Percentiles rank a stretch among this genome's conserved stretches.
Conservation (phyloP, 768 basidiomycete species). For the Lactarius evosmus region DNA sequence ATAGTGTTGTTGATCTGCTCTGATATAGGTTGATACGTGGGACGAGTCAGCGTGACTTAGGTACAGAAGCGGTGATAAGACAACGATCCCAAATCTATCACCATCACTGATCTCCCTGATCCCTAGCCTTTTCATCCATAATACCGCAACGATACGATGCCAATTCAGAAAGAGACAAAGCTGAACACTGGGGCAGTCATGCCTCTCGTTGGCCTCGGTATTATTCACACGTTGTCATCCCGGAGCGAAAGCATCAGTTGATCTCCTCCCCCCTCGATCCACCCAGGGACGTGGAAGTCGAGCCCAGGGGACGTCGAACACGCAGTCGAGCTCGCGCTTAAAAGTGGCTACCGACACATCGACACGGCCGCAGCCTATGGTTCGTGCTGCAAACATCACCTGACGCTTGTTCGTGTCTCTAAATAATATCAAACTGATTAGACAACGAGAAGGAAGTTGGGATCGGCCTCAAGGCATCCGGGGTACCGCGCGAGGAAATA, state of each 20-base stretch:
- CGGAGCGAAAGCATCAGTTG: background rate
- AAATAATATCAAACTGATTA: conserved; percentile 12
- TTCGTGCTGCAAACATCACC: conserved; percentile 20
- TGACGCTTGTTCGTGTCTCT: background rate
- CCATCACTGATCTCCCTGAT: background rate
- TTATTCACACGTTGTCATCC: conserved; percentile 61
- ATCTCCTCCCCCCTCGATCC: background rate
- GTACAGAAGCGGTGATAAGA: too few species aligned
- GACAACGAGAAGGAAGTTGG: conserved; percentile 81
- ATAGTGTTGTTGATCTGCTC: background rate
- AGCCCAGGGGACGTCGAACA: conserved; percentile 63
- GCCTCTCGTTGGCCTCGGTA: conserved; percentile 43
- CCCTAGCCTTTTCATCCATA: background rate
- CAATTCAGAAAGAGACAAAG: conserved; percentile 33
- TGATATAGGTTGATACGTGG: too few species aligned
- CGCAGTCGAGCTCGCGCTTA: conserved; percentile 73
- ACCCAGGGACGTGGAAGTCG: conserved; percentile 74
- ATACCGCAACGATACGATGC: background rate
- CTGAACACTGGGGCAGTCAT: conserved; percentile 78
- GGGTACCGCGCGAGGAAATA: conserved; percentile 65
- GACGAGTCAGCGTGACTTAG: too few species aligned
- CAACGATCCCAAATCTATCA: background rate
- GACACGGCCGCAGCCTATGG: conserved; percentile 67
- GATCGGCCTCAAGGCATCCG: conserved; percentile 69
- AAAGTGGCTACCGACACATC: conserved; percentile 68